phyloP scores from a whole-genome alignment of 805 yeast genomes.

The Priceomyces medius region DNA sequence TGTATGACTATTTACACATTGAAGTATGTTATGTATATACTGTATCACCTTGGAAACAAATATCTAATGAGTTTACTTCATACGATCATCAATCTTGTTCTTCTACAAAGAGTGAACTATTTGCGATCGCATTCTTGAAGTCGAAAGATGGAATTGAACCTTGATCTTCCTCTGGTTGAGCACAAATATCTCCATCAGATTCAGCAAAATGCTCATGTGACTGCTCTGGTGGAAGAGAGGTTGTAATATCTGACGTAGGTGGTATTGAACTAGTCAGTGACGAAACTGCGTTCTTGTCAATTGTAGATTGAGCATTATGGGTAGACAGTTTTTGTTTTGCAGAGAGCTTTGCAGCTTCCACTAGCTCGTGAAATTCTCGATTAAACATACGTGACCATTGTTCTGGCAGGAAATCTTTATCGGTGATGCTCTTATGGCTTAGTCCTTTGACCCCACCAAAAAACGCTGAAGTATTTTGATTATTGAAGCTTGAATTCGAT shows the following conservation, averaged over 20 bases:
- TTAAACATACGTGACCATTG: slow-evolving; percentile 43
- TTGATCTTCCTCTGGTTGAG: not conserved
- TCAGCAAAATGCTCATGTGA: not conserved
- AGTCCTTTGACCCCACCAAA: slow-evolving; percentile 19
- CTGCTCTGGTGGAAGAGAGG: not conserved
- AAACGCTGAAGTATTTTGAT: slow-evolving; percentile 19
- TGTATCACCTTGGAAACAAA: too few relatives aligned
- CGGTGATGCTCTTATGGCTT: slow-evolving; percentile 35
- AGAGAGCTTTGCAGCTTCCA: slow-evolving; percentile 34
- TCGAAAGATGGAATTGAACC: slow-evolving; percentile 4
- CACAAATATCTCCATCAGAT: not conserved
- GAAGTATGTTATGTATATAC: too few relatives aligned
- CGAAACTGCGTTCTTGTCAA: not conserved
- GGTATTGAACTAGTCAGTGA: not conserved
- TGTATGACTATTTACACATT: not conserved
- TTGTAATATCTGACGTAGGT: not conserved
- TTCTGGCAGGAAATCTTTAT: slow-evolving; percentile 45
- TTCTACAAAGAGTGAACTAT: slow-evolving; percentile 7
- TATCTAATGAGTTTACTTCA: too few relatives aligned
- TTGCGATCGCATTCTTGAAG: slow-evolving; percentile 7
- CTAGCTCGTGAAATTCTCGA: slow-evolving; percentile 39
- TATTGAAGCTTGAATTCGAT: slow-evolving; percentile 35
- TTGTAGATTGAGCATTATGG: not conserved
- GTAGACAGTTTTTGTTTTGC: slow-evolving; percentile 4
- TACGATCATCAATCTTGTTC: too few relatives aligned